Evolutionary conservation across 495 filamentous ascomycete genomes (phyloP).

Genomic region (Penicillium tannophilum): DNA sequence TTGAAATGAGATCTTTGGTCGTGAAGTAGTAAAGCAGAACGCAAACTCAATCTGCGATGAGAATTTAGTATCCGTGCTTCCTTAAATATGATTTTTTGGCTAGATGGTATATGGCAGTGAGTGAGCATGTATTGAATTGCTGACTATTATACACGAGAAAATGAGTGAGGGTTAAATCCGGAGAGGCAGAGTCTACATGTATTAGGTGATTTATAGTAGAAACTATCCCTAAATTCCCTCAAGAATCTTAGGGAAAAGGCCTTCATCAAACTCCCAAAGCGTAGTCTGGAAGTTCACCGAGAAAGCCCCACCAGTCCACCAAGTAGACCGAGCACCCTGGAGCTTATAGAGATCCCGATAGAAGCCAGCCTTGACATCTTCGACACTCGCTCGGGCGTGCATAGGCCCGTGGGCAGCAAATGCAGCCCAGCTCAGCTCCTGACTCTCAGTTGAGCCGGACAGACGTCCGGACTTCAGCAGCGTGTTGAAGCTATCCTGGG

Average conservation of each 20-base stretch:
- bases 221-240: conserved; percentile 7
- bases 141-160: too few relatives aligned
- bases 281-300: conserved; percentile 40
- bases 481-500: conserved; percentile 30
- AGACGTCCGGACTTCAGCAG: conserved; percentile 33
- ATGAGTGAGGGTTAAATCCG: too few relatives aligned
- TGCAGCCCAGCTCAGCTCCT: conserved; percentile 33
- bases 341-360: conserved; percentile 38
- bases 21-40: too few relatives aligned
- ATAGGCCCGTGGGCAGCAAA: conserved; percentile 43
- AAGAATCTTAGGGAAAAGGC: conserved; percentile 27
- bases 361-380: conserved; percentile 36
- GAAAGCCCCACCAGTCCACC: conserved; percentile 45
- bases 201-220: too few relatives aligned
- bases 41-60: too few relatives aligned
- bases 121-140: too few relatives aligned
- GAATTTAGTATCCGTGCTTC: too few relatives aligned
- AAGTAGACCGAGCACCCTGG: conserved; percentile 42
- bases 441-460: conserved; percentile 10
- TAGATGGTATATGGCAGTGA: too few relatives aligned
- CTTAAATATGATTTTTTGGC: too few relatives aligned
- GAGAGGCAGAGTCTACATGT: too few relatives aligned
- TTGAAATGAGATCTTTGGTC: too few relatives aligned
- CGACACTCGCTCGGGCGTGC: conserved; percentile 31
- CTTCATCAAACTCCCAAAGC: conserved; percentile 43